Base-by-base conservation (phyloP, 352 stramenopile species). In the Blastocystis sp. region DNA sequence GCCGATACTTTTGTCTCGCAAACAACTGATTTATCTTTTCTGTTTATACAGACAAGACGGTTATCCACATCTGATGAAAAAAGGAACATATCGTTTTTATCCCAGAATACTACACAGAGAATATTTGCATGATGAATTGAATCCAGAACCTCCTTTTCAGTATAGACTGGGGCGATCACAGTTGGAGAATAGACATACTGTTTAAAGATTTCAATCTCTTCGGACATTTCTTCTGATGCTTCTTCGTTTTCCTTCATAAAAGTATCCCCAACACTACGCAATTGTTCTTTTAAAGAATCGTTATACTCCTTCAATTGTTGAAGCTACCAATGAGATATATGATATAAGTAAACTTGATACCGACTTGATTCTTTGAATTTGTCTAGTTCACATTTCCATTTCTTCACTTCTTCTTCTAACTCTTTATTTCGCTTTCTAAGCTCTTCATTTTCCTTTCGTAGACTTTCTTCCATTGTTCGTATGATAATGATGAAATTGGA, bases 261-360 rank as follows among this genome's bases (percentile, higher is more conserved):
- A 2, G 27, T 51, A 68, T 68, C 51, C 2, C 40, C 22, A 13
- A 40, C 53, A 19, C 15, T 40, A 24, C 73, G 48, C 7, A 84
- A 51, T 27, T 84, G 73, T 30, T 84, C 73, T 35, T 84, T 84
- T 44, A 84, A 51, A 2, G 73, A 84, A 84, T 84, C 73, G 56
- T 84, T 84, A 51, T 84, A 84, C 13, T 84, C 73, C 30, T 66
- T 84, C n/a, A 84, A 27, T 48, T 84, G 73, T 53, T 66, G 27
- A 62, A 84, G 54, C 73, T 84, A 68, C n/a, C 19, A 54, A 19
- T 68, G 40, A n/a, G 9, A 48, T 17, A 2, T 15, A n/a, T 56
- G 40, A 2, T 5, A 19, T 3, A 30, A 1, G 2, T 6, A 24
- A 30, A 84, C 73, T 57, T 84, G 73, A 69, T 66, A 84, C 48